Evolutionary conservation across 352 stramenopile genomes (phyloP).

Genomic region (Pythium angustatum): DNA sequence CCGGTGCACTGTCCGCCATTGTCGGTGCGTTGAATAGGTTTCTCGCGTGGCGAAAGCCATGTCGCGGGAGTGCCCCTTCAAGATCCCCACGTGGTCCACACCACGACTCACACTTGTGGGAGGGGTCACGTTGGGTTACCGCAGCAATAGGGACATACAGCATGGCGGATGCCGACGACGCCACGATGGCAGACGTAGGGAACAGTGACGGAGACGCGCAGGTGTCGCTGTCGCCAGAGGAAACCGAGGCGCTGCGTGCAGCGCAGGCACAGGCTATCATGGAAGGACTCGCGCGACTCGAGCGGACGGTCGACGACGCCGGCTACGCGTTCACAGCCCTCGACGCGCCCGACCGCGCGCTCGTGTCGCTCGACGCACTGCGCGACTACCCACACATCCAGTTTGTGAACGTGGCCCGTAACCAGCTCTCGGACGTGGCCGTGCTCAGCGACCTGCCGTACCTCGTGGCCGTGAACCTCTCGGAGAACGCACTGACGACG

Average conservation of each 20-base stretch:
- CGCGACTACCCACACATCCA: slow-evolving; percentile 63
- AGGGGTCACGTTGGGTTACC: background rate
- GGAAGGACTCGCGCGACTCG: slow-evolving; percentile 71
- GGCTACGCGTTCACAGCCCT: slow-evolving; percentile 77
- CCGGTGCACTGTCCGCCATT: slow-evolving; percentile 12
- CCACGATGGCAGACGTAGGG: slow-evolving; percentile 1
- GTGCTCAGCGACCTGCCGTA: slow-evolving; percentile 59
- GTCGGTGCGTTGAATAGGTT: background rate
- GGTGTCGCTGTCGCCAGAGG: slow-evolving; percentile 17
- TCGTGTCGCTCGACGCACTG: slow-evolving; percentile 59
- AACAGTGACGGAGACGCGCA: background rate
- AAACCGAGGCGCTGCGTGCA: slow-evolving; percentile 36
- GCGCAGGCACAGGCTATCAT: slow-evolving; percentile 47
- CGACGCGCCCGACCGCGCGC: slow-evolving; percentile 56
- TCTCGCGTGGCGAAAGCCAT: background rate
- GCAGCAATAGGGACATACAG: no score
- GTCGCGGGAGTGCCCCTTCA: slow-evolving; percentile 22
- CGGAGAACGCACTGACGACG: slow-evolving; percentile 50
- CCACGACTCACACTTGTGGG: background rate
- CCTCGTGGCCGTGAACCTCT: slow-evolving; percentile 57
- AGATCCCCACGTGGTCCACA: slow-evolving; percentile 27
- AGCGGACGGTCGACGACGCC: slow-evolving; percentile 72
- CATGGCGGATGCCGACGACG: background rate
- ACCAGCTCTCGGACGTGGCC: slow-evolving; percentile 57
- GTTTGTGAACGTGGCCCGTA: slow-evolving; percentile 71